Percentiles rank a stretch among this genome's conserved stretches.
phyloP scores from a whole-genome alignment of 1,284 basidiomycete genomes.

The Phellopilus nigrolimitatus region DNA sequence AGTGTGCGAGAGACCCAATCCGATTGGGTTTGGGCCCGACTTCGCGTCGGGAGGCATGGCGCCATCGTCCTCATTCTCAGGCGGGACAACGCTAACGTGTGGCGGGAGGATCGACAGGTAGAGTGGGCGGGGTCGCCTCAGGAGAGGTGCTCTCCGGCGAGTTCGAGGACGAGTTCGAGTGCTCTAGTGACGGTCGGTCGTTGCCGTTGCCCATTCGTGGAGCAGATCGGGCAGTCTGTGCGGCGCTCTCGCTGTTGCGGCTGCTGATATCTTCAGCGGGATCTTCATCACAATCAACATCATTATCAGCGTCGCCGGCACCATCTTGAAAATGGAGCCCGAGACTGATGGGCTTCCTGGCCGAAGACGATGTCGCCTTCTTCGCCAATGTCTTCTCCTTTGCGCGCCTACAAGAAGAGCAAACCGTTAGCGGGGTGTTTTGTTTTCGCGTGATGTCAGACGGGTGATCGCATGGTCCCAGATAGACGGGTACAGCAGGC shows the following conservation, averaged over 20 bases:
- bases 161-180: conserved; percentile 13
- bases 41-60: conserved; percentile 32
- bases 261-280: conserved; percentile 3
- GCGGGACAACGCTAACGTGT: conserved; percentile 16
- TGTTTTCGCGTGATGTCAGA: not conserved
- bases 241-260: conserved; percentile 3
- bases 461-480: not conserved
- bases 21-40: not conserved
- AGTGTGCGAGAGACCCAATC: conserved; percentile 1
- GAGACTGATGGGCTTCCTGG: conserved; percentile 12
- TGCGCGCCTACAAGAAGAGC: conserved; percentile 50
- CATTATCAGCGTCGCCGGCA: conserved; percentile 12
- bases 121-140: conserved; percentile 38
- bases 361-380: conserved; percentile 23
- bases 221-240: conserved; percentile 3
- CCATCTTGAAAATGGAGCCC: conserved; percentile 8
- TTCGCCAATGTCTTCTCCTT: conserved; percentile 66
- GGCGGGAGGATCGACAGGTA: conserved; percentile 28
- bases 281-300: conserved; percentile 15
- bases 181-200: conserved; percentile 1
- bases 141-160: conserved; percentile 28
- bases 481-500: not conserved
- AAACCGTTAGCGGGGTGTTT: not conserved
- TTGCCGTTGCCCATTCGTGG: not conserved
- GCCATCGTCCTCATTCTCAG: conserved; percentile 7